A percentile compares a stretch with the other conserved stretches of the same genome.
phyloP scores from a whole-genome alignment of 306 rosid genomes.

The Cucumis sativus region Cucumber_9930_V3 NC_026655.2:1359501-1360000 shows the following conservation, averaged over 20 bases:
- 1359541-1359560: not conserved
- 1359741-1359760: slow-evolving; percentile 86
- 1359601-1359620: not conserved
- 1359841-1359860: not conserved
- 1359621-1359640: not conserved
- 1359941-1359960: slow-evolving; percentile 92
- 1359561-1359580: not conserved
- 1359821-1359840: not conserved
- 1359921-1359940: slow-evolving; percentile 94
- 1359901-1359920: slow-evolving; percentile 98
- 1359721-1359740: slow-evolving; percentile 78
- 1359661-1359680: slow-evolving; percentile 86
- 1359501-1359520: slow-evolving; percentile 16
- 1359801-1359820: slow-evolving; percentile 26
- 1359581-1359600: not conserved
- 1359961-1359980: slow-evolving; percentile 98
- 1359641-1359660: slow-evolving; percentile 1
- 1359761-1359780: slow-evolving; percentile 98
- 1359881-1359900: slow-evolving; percentile 22
- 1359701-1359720: slow-evolving; percentile 80
- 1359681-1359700: slow-evolving; percentile 91
- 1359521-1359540: not conserved
- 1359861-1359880: not conserved
- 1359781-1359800: slow-evolving; percentile 93
- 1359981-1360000: slow-evolving; percentile 98